phyloP scores from a whole-genome alignment of 352 stramenopile species.

The Globisporangium nagaii region DNA sequence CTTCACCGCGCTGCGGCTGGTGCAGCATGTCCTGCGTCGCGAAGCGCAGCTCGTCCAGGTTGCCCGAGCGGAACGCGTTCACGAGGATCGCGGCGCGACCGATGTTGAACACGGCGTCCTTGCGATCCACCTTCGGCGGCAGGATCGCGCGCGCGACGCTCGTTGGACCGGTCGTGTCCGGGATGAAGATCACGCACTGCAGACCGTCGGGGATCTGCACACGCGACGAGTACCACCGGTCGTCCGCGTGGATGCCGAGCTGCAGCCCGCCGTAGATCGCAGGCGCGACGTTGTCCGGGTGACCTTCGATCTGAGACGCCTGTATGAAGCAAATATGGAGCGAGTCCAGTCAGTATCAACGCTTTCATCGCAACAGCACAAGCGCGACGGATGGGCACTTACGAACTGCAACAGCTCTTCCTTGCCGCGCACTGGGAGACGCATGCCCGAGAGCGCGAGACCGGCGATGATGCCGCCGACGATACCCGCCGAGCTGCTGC shows the following conservation, averaged over 20 bases:
- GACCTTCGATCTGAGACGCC: slow-evolving; percentile 96
- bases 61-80: slow-evolving; percentile 94
- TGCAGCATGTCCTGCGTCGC: slow-evolving; percentile 93
- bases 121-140: slow-evolving; percentile 76
- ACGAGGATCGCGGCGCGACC: slow-evolving; percentile 96
- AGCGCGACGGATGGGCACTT: slow-evolving; percentile 10
- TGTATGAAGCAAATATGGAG: slow-evolving; percentile 1
- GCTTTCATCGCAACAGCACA: neutral
- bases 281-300: slow-evolving; percentile 98
- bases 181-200: slow-evolving; percentile 99
- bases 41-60: slow-evolving; percentile 95
- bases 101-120: slow-evolving; percentile 97
- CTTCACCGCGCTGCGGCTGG: slow-evolving; percentile 94
- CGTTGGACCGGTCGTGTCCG: slow-evolving; percentile 95
- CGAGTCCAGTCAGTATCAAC: neutral
- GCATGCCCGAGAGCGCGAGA: slow-evolving; percentile 95
- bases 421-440: slow-evolving; percentile 77
- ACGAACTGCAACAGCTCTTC: slow-evolving; percentile 96
- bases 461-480: slow-evolving; percentile 98
- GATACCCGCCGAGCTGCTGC: slow-evolving; percentile 97
- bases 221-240: slow-evolving; percentile 96
- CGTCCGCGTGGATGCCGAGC: slow-evolving; percentile 91
- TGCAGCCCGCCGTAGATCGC: slow-evolving; percentile 99
- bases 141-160: slow-evolving; percentile 92
- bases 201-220: slow-evolving; percentile 94